Evolutionary conservation across 352 stramenopile genomes (phyloP), one percentile per base, ranked within the genome.

Genomic region (Elongisporangium anandrum): DNA sequence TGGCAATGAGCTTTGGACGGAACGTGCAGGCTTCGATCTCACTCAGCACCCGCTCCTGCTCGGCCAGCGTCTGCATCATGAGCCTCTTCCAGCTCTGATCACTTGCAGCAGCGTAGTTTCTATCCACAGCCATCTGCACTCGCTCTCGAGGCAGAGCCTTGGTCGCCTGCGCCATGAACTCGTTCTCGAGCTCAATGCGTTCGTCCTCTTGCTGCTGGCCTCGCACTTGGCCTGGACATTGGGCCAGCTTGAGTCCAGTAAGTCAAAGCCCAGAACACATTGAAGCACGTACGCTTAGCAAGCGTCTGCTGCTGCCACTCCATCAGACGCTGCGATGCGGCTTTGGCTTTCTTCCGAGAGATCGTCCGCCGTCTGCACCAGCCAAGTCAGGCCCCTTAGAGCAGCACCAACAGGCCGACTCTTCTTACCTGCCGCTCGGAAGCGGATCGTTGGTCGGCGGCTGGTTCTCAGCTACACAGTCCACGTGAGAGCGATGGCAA

Each of bases 11-110:
- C 3, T 48, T 48, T 1, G 71, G 71, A 3, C 66, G 66, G 59
- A 83, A 86, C 2, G 61, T 76, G 60, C 76, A 83, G 49, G 75
- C 60, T 1, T 52, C 39, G 5, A 57, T 48, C 29, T 77, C 63
- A 49, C 66, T 49, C 22, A 63, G 23, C 0, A 69, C 24, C 9
- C 62, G 23, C 19, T 74, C 62, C 45, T 63, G 62, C 61, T 86
- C 66, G 22, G 41, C 26, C 39, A 68, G 52, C 13, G 51, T 59
- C 47, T 65, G 63, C 4, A 73, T 59, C 38, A 60, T 51, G 21
- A 73, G 23, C 22, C 70, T 82, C 22, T 73, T 79, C 68, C 69
- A 81, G 29, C 63, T 41, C 4, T 73, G 72, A 26, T 66, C 68
- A 2, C 50, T 55, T 26, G 70, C 60, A 38, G 66, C 61, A 54